Evolutionary conservation across 495 filamentous ascomycete species (phyloP).

Genomic region (Bacidia gigantensis): DNA sequence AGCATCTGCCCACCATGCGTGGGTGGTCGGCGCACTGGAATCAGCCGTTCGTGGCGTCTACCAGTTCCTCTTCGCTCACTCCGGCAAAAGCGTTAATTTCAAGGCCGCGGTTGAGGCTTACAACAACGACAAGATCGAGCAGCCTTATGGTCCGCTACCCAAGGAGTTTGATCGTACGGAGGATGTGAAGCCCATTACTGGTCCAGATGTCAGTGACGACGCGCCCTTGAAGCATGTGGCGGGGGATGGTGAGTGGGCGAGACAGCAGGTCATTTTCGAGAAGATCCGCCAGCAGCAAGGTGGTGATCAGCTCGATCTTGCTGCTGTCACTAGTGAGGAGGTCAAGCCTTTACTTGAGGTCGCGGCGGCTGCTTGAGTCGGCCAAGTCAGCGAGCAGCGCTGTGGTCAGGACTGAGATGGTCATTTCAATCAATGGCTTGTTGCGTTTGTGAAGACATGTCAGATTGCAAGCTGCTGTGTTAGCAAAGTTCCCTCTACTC

Average conservation of each 20-base stretch:
- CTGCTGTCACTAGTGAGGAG: slow-evolving; percentile 7
- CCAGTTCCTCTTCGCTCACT: slow-evolving; percentile 11
- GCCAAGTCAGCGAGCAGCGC: background rate
- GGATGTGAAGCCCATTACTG: slow-evolving; percentile 3
- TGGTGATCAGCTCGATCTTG: slow-evolving; percentile 12
- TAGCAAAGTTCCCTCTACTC: too few relatives aligned
- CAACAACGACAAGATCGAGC: background rate
- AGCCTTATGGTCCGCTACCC: slow-evolving; percentile 10
- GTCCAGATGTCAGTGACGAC: background rate
- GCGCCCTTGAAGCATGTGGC: background rate
- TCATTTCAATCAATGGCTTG: too few relatives aligned
- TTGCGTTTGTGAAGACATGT: too few relatives aligned
- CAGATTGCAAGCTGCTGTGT: too few relatives aligned
- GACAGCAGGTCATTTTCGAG: slow-evolving; percentile 9
- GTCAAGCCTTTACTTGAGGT: slow-evolving; percentile 2
- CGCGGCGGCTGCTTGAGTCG: background rate
- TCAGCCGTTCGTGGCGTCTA: slow-evolving; percentile 13
- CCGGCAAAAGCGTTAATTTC: background rate
- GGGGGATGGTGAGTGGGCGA: slow-evolving; percentile 9
- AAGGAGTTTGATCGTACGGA: slow-evolving; percentile 11
- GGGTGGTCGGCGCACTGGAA: slow-evolving; percentile 16
- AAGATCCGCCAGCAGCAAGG: slow-evolving; percentile 5
- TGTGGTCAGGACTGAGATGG: too few relatives aligned
- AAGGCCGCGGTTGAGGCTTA: slow-evolving; percentile 3
- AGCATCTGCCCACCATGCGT: slow-evolving; percentile 17